phyloP scores from a whole-genome alignment of 345 rosid genomes.

The Abelmoschus esculentus region DNA sequence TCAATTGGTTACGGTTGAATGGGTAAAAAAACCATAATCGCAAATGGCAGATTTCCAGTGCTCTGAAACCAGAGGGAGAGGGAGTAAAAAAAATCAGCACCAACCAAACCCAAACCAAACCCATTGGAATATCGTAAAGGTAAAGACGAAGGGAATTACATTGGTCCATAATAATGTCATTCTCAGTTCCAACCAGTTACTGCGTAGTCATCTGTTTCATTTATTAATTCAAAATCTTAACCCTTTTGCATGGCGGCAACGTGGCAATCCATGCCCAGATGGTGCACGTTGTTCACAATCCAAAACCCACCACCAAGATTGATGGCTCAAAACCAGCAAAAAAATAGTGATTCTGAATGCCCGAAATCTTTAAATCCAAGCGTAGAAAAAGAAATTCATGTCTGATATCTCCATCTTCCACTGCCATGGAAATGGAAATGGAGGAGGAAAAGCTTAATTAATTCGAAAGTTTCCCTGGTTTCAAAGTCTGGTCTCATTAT shows the following conservation, averaged over 20 bases:
- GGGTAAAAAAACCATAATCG: not conserved
- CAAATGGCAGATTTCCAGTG: too few relatives aligned
- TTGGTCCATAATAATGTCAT: not conserved
- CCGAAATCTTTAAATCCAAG: not conserved
- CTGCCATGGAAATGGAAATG: not conserved
- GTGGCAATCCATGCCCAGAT: constrained; percentile 8
- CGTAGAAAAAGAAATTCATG: too few relatives aligned
- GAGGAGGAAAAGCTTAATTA: not conserved
- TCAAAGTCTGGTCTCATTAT: constrained; percentile 7
- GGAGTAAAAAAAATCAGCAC: not conserved
- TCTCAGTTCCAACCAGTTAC: not conserved
- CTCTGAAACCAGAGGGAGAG: not conserved
- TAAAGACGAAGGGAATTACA: not conserved
- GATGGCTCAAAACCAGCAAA: not conserved
- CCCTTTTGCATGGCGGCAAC: constrained; percentile 16
- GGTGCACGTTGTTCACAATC: not conserved
- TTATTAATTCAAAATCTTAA: not conserved
- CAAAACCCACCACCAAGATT: not conserved
- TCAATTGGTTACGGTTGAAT: not conserved
- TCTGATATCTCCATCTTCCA: too few relatives aligned
- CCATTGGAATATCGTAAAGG: constrained; percentile 1
- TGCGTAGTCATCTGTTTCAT: not conserved
- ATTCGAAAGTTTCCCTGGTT: not conserved
- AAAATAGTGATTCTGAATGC: not conserved
- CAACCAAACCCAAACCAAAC: not conserved